phyloP scores from a whole-genome alignment of 768 basidiomycete genomes.

The Fomitopsis serialis region DNA sequence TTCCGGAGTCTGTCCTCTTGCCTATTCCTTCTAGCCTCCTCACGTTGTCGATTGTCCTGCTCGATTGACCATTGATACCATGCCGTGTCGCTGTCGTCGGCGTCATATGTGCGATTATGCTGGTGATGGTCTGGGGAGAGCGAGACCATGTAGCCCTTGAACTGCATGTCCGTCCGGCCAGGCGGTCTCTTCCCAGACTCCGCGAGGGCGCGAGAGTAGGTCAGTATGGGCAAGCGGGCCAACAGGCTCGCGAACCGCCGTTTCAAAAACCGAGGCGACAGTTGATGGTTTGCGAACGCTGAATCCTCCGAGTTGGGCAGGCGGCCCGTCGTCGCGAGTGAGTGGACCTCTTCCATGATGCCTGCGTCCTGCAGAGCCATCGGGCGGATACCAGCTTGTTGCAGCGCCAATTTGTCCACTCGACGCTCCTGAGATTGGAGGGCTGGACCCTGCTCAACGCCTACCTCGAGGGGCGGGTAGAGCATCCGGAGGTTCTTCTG shows the following conservation, averaged over 20 bases:
- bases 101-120: slow-evolving; percentile 1
- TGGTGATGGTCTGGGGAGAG: neutral
- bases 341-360: slow-evolving; percentile 41
- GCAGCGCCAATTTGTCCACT: slow-evolving; percentile 11
- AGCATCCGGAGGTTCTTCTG: slow-evolving; percentile 47
- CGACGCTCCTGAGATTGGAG: neutral
- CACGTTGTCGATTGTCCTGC: slow-evolving; percentile 3
- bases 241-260: slow-evolving; percentile 59
- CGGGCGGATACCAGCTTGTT: slow-evolving; percentile 25
- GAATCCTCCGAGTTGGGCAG: neutral
- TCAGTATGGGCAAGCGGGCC: slow-evolving; percentile 51
- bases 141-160: neutral
- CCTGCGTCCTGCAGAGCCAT: slow-evolving; percentile 38
- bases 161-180: neutral
- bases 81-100: slow-evolving; percentile 25
- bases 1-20: slow-evolving; percentile 1
- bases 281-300: slow-evolving; percentile 4
- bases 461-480: slow-evolving; percentile 53
- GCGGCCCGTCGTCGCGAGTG: slow-evolving; percentile 31
- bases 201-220: slow-evolving; percentile 19
- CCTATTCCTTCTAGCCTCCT: slow-evolving; percentile 9
- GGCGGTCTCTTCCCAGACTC: neutral
- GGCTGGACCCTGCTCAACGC: slow-evolving; percentile 14
- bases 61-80: slow-evolving; percentile 27
- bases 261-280: slow-evolving; percentile 28